Evolutionary conservation across 352 stramenopile genomes (phyloP).

Genomic region (Saprolegnia diclina): DNA sequence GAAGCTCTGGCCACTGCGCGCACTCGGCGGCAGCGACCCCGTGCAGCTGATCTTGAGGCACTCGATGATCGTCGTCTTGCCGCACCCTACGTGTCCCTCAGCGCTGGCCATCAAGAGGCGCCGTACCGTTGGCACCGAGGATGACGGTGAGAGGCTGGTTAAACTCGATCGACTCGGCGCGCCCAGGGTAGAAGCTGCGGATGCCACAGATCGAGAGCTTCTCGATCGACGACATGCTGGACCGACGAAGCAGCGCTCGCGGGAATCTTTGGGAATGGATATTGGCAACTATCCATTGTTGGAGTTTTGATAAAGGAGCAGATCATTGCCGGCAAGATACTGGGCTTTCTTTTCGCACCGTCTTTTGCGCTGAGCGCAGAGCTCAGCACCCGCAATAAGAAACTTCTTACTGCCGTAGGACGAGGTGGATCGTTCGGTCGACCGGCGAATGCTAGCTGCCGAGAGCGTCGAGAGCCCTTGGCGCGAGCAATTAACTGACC

Average conservation of each 20-base stretch:
- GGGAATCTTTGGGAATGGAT: too few species aligned
- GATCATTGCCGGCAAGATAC: not conserved
- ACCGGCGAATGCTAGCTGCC: too few species aligned
- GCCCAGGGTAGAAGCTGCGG: conserved; percentile 95
- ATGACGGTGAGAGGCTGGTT: conserved; percentile 99
- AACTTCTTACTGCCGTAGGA: too few species aligned
- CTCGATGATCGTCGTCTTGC: conserved; percentile 99
- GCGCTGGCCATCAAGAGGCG: not conserved
- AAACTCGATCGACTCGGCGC: conserved; percentile 95
- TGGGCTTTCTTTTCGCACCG: not conserved
- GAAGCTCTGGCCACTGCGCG: conserved; percentile 88
- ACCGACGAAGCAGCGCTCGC: not conserved
- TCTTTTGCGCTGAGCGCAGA: not conserved
- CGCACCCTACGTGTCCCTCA: conserved; percentile 51
- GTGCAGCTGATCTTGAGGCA: conserved; percentile 97
- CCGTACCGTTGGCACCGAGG: conserved; percentile 86
- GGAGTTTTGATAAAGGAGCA: not conserved
- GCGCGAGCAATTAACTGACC: not conserved
- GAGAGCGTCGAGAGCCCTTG: too few species aligned
- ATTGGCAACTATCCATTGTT: not conserved
- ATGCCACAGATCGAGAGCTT: conserved; percentile 99
- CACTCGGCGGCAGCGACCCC: conserved; percentile 89
- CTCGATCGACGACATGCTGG: conserved; percentile 94
- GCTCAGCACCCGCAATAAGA: not conserved
- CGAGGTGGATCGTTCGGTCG: too few species aligned